Base-by-base conservation (phyloP, 371 early-diverging fungal species). In the Rhizopus arrhizus region DNA sequence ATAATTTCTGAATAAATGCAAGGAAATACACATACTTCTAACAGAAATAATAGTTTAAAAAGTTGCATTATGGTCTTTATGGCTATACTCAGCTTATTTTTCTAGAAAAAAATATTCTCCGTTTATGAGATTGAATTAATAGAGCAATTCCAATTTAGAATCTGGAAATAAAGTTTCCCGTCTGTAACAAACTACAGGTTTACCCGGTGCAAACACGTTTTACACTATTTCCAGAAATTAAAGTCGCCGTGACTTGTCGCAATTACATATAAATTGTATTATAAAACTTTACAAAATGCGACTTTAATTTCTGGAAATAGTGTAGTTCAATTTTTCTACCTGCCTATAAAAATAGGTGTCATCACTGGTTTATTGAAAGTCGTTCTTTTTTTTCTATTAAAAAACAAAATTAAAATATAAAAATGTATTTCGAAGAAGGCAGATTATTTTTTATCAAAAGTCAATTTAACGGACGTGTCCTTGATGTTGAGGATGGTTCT, bases 381-480 rank as follows among this genome's bases (percentile, higher is more conserved):
- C 4, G 0, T n/a, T 43, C n/a, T 43, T 43, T 43, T 43, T 43
- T 43, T 43, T 15, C n/a, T 43, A 13, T 43, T 15, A 16, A 22
- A 52, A 52, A 52, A 53, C 28, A 41, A n/a, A 15, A 3, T 36
- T 38, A 10, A 36, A 40, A 7, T 40, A 40, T 12, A 40, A 10
- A 10, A 10, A 40, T 10, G 8, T 40, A 10, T 40, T 10, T 12
- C 8, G 10, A 40, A 43, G n/a, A 43, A 13, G 43, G 43, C 8
- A 1, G 43, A 0, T n/a, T 13, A 11, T 43, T 64, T 35, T 40
- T 64, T 31, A 72, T 69, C 64, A 61, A 57, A 47, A 68, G 69
- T 41, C 55, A 69, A 48, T 61, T 66, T 29, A 72, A 72, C 52
- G 69, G 69, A 15, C 68, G 66, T 40, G 73, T 72, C 12, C 50